Evolutionary conservation across 345 rosid species (phyloP), one percentile per base, ranked within the genome.

Genomic region (Populus simonii): DNA sequence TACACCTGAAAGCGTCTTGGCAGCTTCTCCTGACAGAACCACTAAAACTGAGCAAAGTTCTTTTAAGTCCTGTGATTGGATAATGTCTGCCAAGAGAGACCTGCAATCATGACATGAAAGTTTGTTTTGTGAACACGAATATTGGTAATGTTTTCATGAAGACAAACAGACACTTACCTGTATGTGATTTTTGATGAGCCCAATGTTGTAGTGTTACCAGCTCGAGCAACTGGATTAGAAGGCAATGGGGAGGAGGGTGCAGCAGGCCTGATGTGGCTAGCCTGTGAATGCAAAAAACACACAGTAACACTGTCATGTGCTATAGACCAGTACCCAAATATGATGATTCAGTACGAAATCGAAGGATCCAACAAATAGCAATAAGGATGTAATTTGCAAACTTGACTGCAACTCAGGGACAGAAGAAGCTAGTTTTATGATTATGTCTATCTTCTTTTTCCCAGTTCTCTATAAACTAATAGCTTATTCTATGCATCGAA

Each of bases 11-110:
- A 94, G 77, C 61, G 92, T 86, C 84, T 88, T 94, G 41, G 92
- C 97, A 75, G 97, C 88, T 87, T 91, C 94, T 78, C 85, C 87
- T 3, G 98, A 86, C 82, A 89, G 74, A 68, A 96, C 84, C 47
- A 91, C 98, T 86, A 96, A 85, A 78, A 94, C 98, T 68, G 99
- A 92, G 87, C 99, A 96, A 84, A 96, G 96, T 74, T 92, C 99
- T 89, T 86, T 92, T 80, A 96, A 80, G 80, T 94, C 99, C 76
- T 89, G 92, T 2, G 98, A 91, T 87, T 92, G 92, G 79, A 96
- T 93, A 78, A 92, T 90, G 82, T 92, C 99, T 43, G 99, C 98
- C 80, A 96, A 85, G 77, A 94, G 93, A 66, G 99, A 94, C 92
- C 99, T 96, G 84, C 78, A 82, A 84, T 57, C 71, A 86, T 72